phyloP scores from a whole-genome alignment of 2,329 filamentous ascomycete genomes.

The Blastomyces percursus region DNA sequence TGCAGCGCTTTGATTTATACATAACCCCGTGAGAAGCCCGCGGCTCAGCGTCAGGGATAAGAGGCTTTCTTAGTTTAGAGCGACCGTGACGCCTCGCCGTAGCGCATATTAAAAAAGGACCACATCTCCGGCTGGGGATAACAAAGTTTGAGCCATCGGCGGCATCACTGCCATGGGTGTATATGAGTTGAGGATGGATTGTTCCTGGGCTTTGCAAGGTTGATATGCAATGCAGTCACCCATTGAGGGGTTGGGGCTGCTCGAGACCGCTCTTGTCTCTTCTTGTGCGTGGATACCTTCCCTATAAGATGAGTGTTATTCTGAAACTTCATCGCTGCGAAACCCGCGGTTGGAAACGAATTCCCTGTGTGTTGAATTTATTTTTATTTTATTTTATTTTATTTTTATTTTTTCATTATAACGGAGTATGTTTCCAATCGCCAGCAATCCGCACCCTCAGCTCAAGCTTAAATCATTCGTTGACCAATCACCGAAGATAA shows the following conservation, averaged over 20 bases:
- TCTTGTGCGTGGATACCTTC: not conserved
- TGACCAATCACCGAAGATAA: not conserved
- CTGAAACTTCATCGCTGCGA: not conserved
- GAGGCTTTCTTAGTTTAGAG: not conserved
- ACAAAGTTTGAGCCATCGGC: not conserved
- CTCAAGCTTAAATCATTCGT: not conserved
- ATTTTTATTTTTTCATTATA: not conserved
- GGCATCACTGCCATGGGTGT: not conserved
- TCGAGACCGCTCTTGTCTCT: not conserved
- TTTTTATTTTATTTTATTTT: not conserved
- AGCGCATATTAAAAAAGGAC: not conserved
- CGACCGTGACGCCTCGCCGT: not conserved
- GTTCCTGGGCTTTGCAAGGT: not conserved
- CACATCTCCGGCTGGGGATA: not conserved
- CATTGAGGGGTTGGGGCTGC: not conserved
- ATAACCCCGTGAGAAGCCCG: not conserved
- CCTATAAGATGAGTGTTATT: not conserved
- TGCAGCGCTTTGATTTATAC: not conserved
- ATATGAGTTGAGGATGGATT: not conserved
- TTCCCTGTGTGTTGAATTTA: not conserved
- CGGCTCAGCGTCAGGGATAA: not conserved
- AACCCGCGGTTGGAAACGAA: not conserved
- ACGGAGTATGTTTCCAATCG: too few relatives aligned
- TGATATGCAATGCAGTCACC: not conserved
- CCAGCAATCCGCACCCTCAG: not conserved